phyloP scores from a whole-genome alignment of 1,139 yeast species.

The Insectozyma bohioensis region DNA sequence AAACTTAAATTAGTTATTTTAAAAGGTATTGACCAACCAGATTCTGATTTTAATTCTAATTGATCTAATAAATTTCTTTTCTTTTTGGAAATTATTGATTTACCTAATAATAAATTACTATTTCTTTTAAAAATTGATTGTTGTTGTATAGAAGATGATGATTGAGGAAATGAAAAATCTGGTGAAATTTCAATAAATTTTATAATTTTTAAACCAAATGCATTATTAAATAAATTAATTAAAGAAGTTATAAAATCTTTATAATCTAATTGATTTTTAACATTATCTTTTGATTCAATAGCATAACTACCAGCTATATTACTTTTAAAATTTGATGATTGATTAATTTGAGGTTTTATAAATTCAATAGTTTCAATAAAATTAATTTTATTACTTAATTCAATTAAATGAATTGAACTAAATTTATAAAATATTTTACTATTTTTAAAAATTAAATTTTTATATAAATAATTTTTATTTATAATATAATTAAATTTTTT shows the following conservation, averaged over 20 bases:
- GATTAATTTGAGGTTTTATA: conserved; percentile 35
- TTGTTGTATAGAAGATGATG: conserved; percentile 8
- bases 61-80: conserved; percentile 23
- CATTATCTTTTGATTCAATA: conserved; percentile 24
- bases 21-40: conserved; percentile 52
- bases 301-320: conserved; percentile 42
- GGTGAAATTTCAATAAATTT: conserved; percentile 49
- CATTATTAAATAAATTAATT: conserved; percentile 26
- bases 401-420: conserved; percentile 24
- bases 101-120: too few relatives aligned
- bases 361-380: conserved; percentile 28
- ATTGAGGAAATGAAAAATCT: conserved; percentile 39
- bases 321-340: conserved; percentile 23
- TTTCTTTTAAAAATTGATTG: conserved; percentile 16
- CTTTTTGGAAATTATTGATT: too few relatives aligned
- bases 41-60: conserved; percentile 38
- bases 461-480: conserved; percentile 37
- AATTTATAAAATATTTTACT: conserved; percentile 32
- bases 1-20: conserved; percentile 30
- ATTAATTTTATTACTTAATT: conserved; percentile 29
- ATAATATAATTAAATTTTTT: conserved; percentile 35
- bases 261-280: conserved; percentile 21
- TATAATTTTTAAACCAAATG: conserved; percentile 31
- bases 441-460: conserved; percentile 25
- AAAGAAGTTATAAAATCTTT: conserved; percentile 28